Evolutionary conservation across 257 asterid species (phyloP), one percentile per base, ranked within the genome.

Genomic region (Solanum neorickii): DNA sequence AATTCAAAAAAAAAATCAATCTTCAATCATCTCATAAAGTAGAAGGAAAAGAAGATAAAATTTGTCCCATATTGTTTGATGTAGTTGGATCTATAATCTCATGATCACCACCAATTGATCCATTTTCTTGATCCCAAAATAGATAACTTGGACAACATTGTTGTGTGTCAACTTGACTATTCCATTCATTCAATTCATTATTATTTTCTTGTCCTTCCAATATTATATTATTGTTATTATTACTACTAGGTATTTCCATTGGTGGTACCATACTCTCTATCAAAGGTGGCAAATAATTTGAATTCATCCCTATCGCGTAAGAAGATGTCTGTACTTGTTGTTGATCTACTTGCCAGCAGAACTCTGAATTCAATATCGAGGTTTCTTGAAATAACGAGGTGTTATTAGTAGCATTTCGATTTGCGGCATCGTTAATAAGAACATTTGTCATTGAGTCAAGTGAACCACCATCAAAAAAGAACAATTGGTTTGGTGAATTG

Each of bases 71-170:
- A 89, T 92, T 87, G 82, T 86, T 93, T 35, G 94, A 86, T n/a
- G 93, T 35, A 56, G 88, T 44, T 46, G 92, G 89, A 27, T 90
- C 56, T 12, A 72, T 86, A 33, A 88, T 72, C 27, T 93, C 97
- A 21, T 93, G 83, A 76, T 82, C 94, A 74, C 91, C 96, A 9
- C 93, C 94, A 21, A 92, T 82, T 60, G 89, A 91, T 56, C 91
- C 95, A 37, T 88, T 94, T 12, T 89, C 66, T 87, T 93, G 95
- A 77, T 96, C 98, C 99, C 98, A 95, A 59, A 92, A 94, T 77
- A 93, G 89, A 90, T 89, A 94, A 89, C 93, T 92, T 47, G 83
- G 68, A 21, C 95, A 91, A 83, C 93, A 93, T 12, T 95, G 94
- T 49, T 93, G 95, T 68, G 92, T 72, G 7, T 93, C 94, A 52